Evolutionary conservation across 208 protist species (phyloP), one percentile per base, ranked within the genome.

Genomic region (Wallacemonas rigidus): DNA sequence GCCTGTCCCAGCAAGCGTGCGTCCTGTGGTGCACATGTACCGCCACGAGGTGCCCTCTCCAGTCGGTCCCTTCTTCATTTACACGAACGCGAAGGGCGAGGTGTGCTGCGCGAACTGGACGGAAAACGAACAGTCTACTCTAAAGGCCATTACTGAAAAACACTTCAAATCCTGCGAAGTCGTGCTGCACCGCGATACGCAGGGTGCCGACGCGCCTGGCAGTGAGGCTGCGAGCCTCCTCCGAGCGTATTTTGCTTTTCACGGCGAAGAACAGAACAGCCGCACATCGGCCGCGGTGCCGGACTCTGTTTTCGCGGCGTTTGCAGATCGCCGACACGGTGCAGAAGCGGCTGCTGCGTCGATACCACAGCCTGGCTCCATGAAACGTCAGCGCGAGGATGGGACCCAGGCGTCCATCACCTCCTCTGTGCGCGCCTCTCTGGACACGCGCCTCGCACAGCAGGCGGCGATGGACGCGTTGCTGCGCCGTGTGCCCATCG

Each of bases 71-170:
- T 89, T 90, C 64, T 82, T 79, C 38, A 15, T 93, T 41, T 83
- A 82, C 60, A 65, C 83, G n/a, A 83, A 93, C 60, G 67, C 9
- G 14, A 77, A 85, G n/a, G 88, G 85, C 3, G 81, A 79, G 14
- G 77, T 93, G 56, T 77, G 83, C 8, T 80, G 80, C 55, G 85
- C 82, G 62, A 79, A 83, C 71, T 93, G 85, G 85, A 48, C 43
- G 5, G 60, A 65, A 0, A 12, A 35, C 12, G 60, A 65, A 35
- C 44, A 65, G 43, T 15, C 7, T 8, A 8, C 43, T 4, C 38
- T 65, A 53, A 38, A 36, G 39, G 81, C 51, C 51, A 40, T n/a
- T n/a, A 62, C 26, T 8, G 60, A 17, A 38, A 7, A 26, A 3
- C 39, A 43, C 26, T 60, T 40, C 54, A 63, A 72, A 41, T 51